phyloP scores from a whole-genome alignment of 305 asterid genomes.

The Plantago lanceolata region DNA sequence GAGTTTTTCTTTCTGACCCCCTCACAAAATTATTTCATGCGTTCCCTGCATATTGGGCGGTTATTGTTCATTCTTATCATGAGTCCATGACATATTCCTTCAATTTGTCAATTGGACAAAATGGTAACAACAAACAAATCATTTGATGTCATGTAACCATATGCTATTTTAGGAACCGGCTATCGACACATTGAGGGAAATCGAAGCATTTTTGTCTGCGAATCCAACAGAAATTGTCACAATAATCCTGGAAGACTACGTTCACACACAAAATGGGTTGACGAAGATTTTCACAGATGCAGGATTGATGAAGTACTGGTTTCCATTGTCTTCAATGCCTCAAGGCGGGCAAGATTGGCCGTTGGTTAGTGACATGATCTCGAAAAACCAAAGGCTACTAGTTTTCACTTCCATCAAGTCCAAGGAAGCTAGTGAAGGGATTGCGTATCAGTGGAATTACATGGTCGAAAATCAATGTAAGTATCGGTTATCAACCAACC shows the following conservation, averaged over 20 bases:
- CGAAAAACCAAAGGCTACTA: conserved; percentile 59
- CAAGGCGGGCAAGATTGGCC: conserved; percentile 72
- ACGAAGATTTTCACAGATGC: conserved; percentile 63
- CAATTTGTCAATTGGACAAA: background rate
- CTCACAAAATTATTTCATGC: background rate
- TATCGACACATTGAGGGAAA: conserved; percentile 51
- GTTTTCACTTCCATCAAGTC: conserved; percentile 57
- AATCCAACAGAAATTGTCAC: conserved; percentile 85
- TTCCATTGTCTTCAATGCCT: conserved; percentile 73
- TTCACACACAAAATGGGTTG: conserved; percentile 56
- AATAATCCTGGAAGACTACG: conserved; percentile 78
- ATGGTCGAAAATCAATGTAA: conserved; percentile 88
- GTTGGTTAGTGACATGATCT: conserved; percentile 58
- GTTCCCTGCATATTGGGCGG: background rate
- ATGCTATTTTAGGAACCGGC: conserved; percentile 46
- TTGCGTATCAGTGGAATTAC: conserved; percentile 91
- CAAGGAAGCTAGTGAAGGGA: conserved; percentile 66
- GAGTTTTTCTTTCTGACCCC: conserved; percentile 4
- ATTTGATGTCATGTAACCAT: background rate
- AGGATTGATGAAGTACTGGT: conserved; percentile 69
- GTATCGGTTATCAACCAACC: background rate
- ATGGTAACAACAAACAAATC: background rate
- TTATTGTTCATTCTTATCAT: background rate
- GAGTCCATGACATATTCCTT: background rate
- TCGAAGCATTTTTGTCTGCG: conserved; percentile 53